phyloP scores from a whole-genome alignment of 805 yeast genomes.

The Candida methanosorbosa region DNA sequence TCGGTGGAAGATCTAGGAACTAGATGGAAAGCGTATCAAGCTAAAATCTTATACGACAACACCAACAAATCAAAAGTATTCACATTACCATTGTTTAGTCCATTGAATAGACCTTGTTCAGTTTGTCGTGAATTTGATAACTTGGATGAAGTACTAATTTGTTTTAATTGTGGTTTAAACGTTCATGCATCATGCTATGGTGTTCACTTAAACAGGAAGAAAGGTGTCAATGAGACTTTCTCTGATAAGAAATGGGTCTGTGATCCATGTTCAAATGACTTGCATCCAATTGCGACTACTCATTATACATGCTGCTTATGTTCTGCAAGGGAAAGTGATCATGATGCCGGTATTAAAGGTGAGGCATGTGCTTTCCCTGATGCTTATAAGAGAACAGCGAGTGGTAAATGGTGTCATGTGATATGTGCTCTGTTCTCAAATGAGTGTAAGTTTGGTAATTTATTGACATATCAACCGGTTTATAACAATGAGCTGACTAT shows the following conservation, averaged over 20 bases:
- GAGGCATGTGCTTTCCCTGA: conserved; percentile 40
- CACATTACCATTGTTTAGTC: conserved; percentile 12
- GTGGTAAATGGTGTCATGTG: conserved; percentile 73
- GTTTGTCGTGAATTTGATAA: conserved; percentile 37
- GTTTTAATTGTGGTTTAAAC: conserved; percentile 57
- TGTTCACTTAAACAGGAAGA: conserved; percentile 10
- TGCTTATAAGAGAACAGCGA: conserved; percentile 57
- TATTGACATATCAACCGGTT: conserved; percentile 37
- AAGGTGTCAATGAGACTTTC: conserved; percentile 5
- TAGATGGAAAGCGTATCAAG: conserved; percentile 11
- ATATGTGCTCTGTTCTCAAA: conserved; percentile 56
- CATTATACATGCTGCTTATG: conserved; percentile 64
- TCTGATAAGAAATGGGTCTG: conserved; percentile 59
- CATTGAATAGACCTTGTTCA: conserved; percentile 37
- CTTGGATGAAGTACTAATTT: conserved; percentile 35
- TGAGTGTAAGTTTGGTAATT: conserved; percentile 33
- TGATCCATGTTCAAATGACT: conserved; percentile 67
- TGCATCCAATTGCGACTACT: conserved; percentile 49
- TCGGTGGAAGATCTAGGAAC: conserved; percentile 6
- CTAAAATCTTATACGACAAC: conserved; percentile 5
- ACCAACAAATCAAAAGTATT: conserved; percentile 1
- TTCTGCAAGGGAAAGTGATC: conserved; percentile 39
- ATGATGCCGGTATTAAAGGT: conserved; percentile 36
- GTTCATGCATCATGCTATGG: conserved; percentile 75
- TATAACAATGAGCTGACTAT: conserved; percentile 26